A percentile compares a stretch with the other conserved stretches of the same genome.
These are phyloP conservation scores for Zizania latifolia DNA, from an alignment of 176 grass and related monocot species.

Conservation along the genomic window DNA sequence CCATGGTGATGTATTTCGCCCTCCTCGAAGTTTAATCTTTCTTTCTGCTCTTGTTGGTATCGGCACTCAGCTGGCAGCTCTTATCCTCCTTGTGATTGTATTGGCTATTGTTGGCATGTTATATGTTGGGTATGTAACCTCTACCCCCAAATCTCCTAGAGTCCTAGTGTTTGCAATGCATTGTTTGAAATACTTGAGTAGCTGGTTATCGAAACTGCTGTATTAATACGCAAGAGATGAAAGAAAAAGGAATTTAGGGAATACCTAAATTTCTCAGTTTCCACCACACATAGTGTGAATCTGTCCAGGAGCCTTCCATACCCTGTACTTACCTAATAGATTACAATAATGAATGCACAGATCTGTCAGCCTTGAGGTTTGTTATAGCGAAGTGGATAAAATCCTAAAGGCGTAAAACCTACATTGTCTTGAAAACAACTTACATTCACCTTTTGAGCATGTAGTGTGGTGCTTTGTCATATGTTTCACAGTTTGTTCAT, in stretches of 20 bases:
- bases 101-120: slow-evolving; percentile 94
- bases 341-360: slow-evolving; percentile 1
- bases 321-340: neutral
- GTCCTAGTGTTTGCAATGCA: neutral
- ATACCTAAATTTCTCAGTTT: neutral
- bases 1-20: slow-evolving; percentile 94
- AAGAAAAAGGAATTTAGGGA: neutral
- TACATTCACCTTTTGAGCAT: neutral
- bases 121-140: slow-evolving; percentile 82
- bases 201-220: neutral
- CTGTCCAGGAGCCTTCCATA: neutral
- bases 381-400: neutral
- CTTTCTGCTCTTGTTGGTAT: slow-evolving; percentile 95
- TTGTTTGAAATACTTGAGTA: slow-evolving; percentile 4
- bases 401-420: neutral
- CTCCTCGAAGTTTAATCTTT: slow-evolving; percentile 59
- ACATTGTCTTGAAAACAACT: neutral
- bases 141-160: neutral
- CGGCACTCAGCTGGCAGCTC: slow-evolving; percentile 76
- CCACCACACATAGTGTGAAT: too few species aligned
- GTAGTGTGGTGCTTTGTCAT: neutral
- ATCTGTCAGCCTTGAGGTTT: neutral
- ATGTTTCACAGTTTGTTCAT: slow-evolving; percentile 12
- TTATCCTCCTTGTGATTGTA: slow-evolving; percentile 90
- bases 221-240: neutral